phyloP scores from a whole-genome alignment of 768 basidiomycete genomes.

The Naganishia onofrii region DNA sequence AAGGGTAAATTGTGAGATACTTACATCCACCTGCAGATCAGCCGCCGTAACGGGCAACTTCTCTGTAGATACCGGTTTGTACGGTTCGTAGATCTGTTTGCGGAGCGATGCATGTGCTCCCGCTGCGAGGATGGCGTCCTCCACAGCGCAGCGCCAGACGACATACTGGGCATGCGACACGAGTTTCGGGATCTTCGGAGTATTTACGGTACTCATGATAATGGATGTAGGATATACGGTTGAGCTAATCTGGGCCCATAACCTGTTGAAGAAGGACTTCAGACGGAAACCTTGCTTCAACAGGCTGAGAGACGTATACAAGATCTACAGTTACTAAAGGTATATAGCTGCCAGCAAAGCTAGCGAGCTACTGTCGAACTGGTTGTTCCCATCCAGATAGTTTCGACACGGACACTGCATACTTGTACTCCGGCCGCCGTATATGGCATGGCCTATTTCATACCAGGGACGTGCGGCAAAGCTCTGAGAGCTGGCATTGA shows the following conservation, averaged over 20 bases:
- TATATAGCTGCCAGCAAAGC: constrained; percentile 15
- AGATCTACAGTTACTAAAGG: constrained; percentile 2
- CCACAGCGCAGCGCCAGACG: constrained; percentile 15
- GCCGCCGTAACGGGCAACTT: neutral
- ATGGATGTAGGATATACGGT: neutral
- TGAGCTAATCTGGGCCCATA: constrained; percentile 21
- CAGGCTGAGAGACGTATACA: neutral
- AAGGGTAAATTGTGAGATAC: no score
- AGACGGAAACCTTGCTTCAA: constrained; percentile 14
- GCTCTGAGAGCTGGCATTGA: no score
- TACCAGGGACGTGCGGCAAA: no score
- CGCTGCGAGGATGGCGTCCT: constrained; percentile 16
- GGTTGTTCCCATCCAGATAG: neutral
- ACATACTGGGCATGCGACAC: constrained; percentile 12
- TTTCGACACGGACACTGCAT: constrained; percentile 17
- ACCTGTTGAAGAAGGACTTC: constrained; percentile 21
- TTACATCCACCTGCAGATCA: constrained; percentile 7
- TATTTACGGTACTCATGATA: neutral
- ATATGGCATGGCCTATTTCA: no score
- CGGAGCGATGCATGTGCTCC: constrained; percentile 15
- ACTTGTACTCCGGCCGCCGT: neutral
- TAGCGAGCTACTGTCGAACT: neutral
- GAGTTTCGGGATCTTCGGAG: constrained; percentile 22
- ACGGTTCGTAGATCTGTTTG: constrained; percentile 4
- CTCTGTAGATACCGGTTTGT: neutral